Evolutionary conservation across 1,139 yeast genomes (phyloP), one percentile per base, ranked within the genome.

Genomic region (Scheffersomyces segobiensis): DNA sequence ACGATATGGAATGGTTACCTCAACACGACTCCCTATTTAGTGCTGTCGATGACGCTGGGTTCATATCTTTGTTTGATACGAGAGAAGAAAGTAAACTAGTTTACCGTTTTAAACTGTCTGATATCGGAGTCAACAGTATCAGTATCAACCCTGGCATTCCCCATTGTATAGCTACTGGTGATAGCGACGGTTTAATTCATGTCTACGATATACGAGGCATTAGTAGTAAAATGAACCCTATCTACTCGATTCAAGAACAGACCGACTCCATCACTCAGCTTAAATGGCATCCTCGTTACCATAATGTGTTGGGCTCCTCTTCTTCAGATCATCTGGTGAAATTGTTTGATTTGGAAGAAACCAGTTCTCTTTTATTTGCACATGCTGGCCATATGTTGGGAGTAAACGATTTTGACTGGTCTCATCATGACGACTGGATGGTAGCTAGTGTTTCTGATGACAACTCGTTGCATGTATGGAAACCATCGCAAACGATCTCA

Each of bases 331-430:
- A 87, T 6, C 73, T 85, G 50, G 93, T 91, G 10, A 85, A 86
- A 65, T 57, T 95, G 2, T 90, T 92, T 87, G 93, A 92, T 67
- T 72, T 87, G 3, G 67, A 83, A 1, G 69, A 71, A 46, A 68
- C 72, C 7, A 64, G 54, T 63, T 84, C 80, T 57, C 73, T 87
- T 52, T 60, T 87, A 22, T 93, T 95, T 68, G 81, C 84, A 47
- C 99, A 96, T 71, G 91, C 89, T 14, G 99, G 99, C 0, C 99
- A 95, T 71, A 86, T 95, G 83, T 79, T 89, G 57, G 93, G 96
- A 22, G 91, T 95, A 18, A 88, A 89, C 66, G 98, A 93, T 69
- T 78, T 93, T 53, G 85, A 88, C 53, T 95, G 99, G 99, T 91
- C 93, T 59, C 85, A 87, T 1, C 87, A 86, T 63, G 89, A 89